Percentiles rank a stretch among this genome's conserved stretches.
phyloP scores from a whole-genome alignment of 495 filamentous ascomycete species.

The Xeromyces bisporus region DNA sequence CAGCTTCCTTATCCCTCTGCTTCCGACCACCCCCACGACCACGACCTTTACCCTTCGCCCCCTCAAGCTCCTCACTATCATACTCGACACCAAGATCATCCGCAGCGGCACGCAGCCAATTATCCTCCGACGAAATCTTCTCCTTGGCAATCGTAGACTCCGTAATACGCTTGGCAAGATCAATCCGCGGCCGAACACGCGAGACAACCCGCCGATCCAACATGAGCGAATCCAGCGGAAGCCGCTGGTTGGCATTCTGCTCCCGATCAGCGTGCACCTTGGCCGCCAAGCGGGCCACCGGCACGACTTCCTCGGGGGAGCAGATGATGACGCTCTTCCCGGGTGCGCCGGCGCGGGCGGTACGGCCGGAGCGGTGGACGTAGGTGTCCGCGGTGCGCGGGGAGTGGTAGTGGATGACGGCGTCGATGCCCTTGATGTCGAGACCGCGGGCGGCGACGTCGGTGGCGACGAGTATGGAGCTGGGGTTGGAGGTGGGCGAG shows the following conservation, averaged over 20 bases:
- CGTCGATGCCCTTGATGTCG: conserved; percentile 75
- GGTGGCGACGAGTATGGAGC: conserved; percentile 74
- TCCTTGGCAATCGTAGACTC: conserved; percentile 74
- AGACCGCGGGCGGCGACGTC: conserved; percentile 95
- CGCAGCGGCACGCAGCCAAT: conserved; percentile 68
- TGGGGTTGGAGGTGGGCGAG: conserved; percentile 33
- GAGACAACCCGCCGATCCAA: conserved; percentile 65
- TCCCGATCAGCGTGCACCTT: conserved; percentile 61
- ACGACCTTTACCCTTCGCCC: conserved; percentile 43
- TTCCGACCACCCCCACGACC: conserved; percentile 53
- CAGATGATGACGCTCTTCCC: conserved; percentile 79
- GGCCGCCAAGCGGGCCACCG: conserved; percentile 63
- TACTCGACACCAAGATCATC: conserved; percentile 91
- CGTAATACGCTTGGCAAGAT: conserved; percentile 66
- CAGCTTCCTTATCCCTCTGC: conserved; percentile 54
- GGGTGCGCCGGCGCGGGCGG: conserved; percentile 60
- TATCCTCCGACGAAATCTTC: conserved; percentile 64
- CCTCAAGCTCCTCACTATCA: conserved; percentile 69
- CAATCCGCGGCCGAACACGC: conserved; percentile 54
- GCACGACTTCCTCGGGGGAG: conserved; percentile 75
- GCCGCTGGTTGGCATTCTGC: conserved; percentile 19
- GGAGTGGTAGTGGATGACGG: conserved; percentile 88
- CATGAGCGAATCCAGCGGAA: conserved; percentile 60
- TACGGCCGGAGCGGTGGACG: conserved; percentile 89
- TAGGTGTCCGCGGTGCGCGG: conserved; percentile 85